A percentile compares a stretch with the other conserved stretches of the same genome.
Evolutionary conservation across 2,329 filamentous ascomycete species (phyloP).

Genomic region (Lachnellula hyalina): DNA sequence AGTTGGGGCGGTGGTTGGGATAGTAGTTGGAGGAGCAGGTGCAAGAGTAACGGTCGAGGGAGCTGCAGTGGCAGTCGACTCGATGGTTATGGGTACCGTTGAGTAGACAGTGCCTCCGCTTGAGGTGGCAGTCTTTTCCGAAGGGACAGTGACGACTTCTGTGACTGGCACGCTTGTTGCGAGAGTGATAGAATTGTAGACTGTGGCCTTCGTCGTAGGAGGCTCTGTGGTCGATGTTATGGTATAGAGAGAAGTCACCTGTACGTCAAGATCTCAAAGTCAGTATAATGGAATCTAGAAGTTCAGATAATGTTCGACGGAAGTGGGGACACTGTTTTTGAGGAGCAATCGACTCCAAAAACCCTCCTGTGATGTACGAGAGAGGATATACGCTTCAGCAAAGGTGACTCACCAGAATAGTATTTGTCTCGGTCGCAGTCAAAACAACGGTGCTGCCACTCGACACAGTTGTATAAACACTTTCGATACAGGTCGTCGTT

Average conservation of each 20-base stretch:
- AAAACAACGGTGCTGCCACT: constrained; percentile 38
- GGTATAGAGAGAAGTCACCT: constrained; percentile 34
- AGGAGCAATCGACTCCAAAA: too few species aligned
- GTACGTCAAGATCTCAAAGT: constrained; percentile 11
- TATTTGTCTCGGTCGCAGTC: constrained; percentile 39
- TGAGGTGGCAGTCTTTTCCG: constrained; percentile 18
- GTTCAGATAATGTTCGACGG: too few species aligned
- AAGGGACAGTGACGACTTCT: constrained; percentile 23
- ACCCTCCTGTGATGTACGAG: too few species aligned
- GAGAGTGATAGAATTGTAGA: constrained; percentile 21
- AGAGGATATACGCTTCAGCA: constrained; percentile 3
- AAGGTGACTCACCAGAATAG: constrained; percentile 36
- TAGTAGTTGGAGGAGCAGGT: constrained; percentile 1
- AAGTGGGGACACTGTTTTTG: too few species aligned
- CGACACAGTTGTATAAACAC: constrained; percentile 39
- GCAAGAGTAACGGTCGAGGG: constrained; percentile 4
- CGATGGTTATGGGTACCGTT: not conserved
- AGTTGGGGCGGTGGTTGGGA: constrained; percentile 6
- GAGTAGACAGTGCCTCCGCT: constrained; percentile 8
- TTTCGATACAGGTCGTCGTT: constrained; percentile 36
- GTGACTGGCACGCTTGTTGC: constrained; percentile 17
- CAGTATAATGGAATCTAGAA: too few species aligned
- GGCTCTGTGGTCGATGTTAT: constrained; percentile 21
- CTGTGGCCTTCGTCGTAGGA: constrained; percentile 23
- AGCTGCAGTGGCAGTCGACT: not conserved